phyloP scores from a whole-genome alignment of 768 basidiomycete species.

The Guyanaporus albipodus region DNA sequence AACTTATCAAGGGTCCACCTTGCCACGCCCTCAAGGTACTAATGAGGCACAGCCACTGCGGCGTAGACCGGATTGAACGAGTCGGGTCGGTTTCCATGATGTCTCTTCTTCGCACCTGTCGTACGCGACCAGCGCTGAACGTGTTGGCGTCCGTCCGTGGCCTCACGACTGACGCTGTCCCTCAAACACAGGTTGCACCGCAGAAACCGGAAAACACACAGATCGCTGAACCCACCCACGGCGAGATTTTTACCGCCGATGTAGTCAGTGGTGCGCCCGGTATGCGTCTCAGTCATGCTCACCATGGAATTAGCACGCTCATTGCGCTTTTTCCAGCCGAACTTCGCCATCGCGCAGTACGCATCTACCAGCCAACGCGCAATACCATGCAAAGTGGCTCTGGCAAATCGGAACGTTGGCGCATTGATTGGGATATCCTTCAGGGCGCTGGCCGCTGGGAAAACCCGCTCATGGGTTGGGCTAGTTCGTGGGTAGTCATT shows the following conservation, averaged over 20 bases:
- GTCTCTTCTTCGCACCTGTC: slow-evolving; percentile 53
- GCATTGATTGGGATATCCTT: slow-evolving; percentile 92
- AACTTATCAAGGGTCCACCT: no score
- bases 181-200: slow-evolving; percentile 20
- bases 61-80: slow-evolving; percentile 1
- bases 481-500: slow-evolving; percentile 72
- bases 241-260: slow-evolving; percentile 72
- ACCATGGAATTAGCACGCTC: background rate
- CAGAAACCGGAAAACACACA: slow-evolving; percentile 29
- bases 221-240: slow-evolving; percentile 43
- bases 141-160: slow-evolving; percentile 14
- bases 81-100: background rate
- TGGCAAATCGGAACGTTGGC: slow-evolving; percentile 83
- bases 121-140: slow-evolving; percentile 25
- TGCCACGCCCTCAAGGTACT: no score
- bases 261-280: slow-evolving; percentile 83
- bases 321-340: slow-evolving; percentile 48
- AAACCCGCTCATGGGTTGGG: slow-evolving; percentile 97
- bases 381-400: slow-evolving; percentile 95
- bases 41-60: slow-evolving; percentile 21
- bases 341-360: slow-evolving; percentile 80
- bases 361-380: slow-evolving; percentile 89
- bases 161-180: slow-evolving; percentile 16
- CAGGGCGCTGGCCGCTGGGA: slow-evolving; percentile 92
- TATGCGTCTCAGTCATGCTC: slow-evolving; percentile 34